Conservation (phyloP, 768 basidiomycete genomes). For the Boletellus ananiceps region DNA sequence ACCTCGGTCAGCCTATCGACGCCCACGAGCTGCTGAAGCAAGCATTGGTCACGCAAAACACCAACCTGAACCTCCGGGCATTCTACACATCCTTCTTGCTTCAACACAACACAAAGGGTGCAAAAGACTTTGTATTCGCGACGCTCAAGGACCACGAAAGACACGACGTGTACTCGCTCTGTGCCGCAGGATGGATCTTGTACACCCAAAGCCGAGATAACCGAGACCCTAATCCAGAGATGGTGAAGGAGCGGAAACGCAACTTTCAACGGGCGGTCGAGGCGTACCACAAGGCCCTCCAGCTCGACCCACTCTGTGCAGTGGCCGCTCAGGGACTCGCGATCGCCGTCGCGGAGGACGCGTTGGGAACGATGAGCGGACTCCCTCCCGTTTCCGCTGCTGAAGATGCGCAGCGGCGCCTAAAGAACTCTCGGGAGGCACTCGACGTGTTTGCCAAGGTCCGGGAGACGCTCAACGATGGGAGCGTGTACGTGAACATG, state of each 20-base stretch:
- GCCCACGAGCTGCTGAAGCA: constrained; percentile 91
- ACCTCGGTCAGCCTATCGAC: constrained; percentile 66
- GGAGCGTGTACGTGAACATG: constrained; percentile 92
- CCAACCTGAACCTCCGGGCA: constrained; percentile 83
- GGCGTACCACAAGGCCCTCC: constrained; percentile 88
- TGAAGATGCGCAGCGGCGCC: constrained; percentile 63
- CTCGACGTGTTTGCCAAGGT: constrained; percentile 88
- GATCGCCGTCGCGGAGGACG: constrained; percentile 90
- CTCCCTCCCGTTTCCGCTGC: constrained; percentile 41
- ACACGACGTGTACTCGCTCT: constrained; percentile 87
- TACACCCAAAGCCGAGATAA: constrained; percentile 85
- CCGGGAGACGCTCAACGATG: constrained; percentile 75
- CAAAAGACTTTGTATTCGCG: constrained; percentile 85
- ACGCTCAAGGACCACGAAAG: constrained; percentile 84
- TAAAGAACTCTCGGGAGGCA: constrained; percentile 80
- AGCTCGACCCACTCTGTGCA: constrained; percentile 79
- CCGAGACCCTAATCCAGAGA: constrained; percentile 55
- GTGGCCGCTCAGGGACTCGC: constrained; percentile 95
- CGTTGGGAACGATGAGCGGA: constrained; percentile 64
- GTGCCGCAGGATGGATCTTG: constrained; percentile 81
- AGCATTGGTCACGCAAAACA: constrained; percentile 69
- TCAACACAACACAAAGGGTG: constrained; percentile 65
- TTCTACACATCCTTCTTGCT: constrained; percentile 93
- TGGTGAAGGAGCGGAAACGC: constrained; percentile 58
- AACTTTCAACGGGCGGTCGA: constrained; percentile 82